phyloP scores from a whole-genome alignment of 75 land plant species.

The Picea sitchensis region DNA sequence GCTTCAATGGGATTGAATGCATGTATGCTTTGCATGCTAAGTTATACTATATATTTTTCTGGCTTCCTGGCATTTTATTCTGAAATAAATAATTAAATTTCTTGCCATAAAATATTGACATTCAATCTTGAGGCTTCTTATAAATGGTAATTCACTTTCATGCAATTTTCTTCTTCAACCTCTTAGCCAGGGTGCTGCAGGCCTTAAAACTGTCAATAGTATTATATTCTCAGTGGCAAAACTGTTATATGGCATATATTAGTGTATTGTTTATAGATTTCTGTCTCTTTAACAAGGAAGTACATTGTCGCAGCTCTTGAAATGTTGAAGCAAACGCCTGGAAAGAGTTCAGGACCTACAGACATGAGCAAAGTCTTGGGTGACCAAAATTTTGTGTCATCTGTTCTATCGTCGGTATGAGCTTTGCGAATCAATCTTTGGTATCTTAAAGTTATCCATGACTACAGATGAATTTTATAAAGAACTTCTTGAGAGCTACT shows the following conservation, averaged over 20 bases:
- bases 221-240: neutral
- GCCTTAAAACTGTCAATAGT: neutral
- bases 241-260: neutral
- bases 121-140: too few species aligned
- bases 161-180: too few species aligned
- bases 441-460: neutral
- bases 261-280: neutral
- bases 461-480: neutral
- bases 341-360: neutral
- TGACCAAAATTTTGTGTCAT: constrained; percentile 32
- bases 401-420: constrained; percentile 32
- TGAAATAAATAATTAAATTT: too few species aligned
- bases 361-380: constrained; percentile 38
- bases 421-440: neutral
- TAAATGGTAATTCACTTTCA: too few species aligned
- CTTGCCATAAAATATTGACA: too few species aligned
- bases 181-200: neutral
- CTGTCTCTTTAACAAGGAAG: neutral
- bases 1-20: too few species aligned
- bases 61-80: too few species aligned
- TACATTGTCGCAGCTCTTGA: constrained; percentile 22
- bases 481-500: neutral
- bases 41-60: too few species aligned
- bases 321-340: constrained; percentile 29
- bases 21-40: too few species aligned